Base-by-base conservation (phyloP, 2,329 filamentous ascomycete species). In the Xylaria polymorpha region DNA sequence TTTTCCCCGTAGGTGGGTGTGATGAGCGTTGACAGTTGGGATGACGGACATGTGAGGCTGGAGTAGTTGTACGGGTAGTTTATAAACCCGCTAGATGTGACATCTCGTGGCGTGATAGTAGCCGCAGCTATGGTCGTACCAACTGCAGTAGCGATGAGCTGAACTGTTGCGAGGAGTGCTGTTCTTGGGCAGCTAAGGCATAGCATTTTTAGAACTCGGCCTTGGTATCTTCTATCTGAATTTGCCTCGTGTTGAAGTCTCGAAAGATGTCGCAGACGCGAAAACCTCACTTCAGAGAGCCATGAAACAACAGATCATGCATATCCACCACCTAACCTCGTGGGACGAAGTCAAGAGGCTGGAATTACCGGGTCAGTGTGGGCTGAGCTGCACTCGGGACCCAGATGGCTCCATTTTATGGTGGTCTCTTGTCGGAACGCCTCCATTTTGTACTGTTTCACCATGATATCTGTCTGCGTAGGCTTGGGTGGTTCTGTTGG, bases 1-100 rank as follows among this genome's bases (percentile, higher is more conserved):
- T 66, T 32, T n/a, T 66, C 65, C 25, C 75, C 72, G 65, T 78
- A 76, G 1, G 71, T 73, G 14, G 72, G 71, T 0, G 73, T 71
- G 0, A 39, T 46, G n/a, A 69, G 67, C 5, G 69, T 60, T 14
- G 53, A 46, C 1, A 60, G 32, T 20, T 18, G 8, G 12, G 67
- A 62, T 2, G 60, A 32, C 8, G 69, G 69, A 44, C 69, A 71
- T 8, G 51, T 20, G 37, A 71, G 66, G 50, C 53, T 61, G 4
- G 67, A 56, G 60, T 69, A 69, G 56, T 71, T 66, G 41, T 53
- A 67, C 6, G 64, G 56, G 20, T 68, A 53, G 35, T 56, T 55
- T 14, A 55, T 59, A 35, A 9, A 9, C 7, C 37, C 18, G 41
- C 41, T 41, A 14, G 55, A 53, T 10, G 63, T n/a, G 32, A 20